These are phyloP conservation scores for Pinus tabuliformis DNA, from an alignment of 75 land plant species.

Conservation along the genomic window DNA sequence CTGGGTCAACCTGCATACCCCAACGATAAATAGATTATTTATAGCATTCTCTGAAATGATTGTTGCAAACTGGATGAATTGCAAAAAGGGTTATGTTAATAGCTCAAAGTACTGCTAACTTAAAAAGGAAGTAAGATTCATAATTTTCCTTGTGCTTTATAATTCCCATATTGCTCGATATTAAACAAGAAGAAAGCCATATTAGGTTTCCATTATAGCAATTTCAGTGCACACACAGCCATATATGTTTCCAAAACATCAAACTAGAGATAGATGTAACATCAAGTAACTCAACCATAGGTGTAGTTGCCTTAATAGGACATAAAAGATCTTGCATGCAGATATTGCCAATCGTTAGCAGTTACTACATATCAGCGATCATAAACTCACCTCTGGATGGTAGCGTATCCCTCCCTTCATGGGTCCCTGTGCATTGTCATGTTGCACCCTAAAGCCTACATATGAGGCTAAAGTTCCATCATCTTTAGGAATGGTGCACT, in stretches of 20 bases:
- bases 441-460: conserved; percentile 43
- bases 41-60: neutral
- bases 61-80: neutral
- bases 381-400: conserved; percentile 28
- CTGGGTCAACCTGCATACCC: conserved; percentile 65
- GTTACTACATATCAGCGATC: neutral
- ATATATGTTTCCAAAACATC: neutral
- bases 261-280: neutral
- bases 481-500: conserved; percentile 36
- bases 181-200: neutral
- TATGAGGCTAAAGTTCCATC: conserved; percentile 31
- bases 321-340: neutral
- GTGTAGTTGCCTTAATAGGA: neutral
- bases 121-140: neutral
- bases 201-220: neutral
- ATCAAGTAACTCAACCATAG: neutral
- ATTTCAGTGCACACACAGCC: neutral
- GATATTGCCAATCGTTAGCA: neutral
- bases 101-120: neutral
- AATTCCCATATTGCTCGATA: neutral
- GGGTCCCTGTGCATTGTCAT: conserved; percentile 40
- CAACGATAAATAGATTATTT: neutral
- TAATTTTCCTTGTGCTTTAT: neutral
- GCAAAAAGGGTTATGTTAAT: neutral
- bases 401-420: conserved; percentile 45